phyloP scores from a whole-genome alignment of 2,329 filamentous ascomycete genomes.

The Fonsecaea pugnacius region DNA sequence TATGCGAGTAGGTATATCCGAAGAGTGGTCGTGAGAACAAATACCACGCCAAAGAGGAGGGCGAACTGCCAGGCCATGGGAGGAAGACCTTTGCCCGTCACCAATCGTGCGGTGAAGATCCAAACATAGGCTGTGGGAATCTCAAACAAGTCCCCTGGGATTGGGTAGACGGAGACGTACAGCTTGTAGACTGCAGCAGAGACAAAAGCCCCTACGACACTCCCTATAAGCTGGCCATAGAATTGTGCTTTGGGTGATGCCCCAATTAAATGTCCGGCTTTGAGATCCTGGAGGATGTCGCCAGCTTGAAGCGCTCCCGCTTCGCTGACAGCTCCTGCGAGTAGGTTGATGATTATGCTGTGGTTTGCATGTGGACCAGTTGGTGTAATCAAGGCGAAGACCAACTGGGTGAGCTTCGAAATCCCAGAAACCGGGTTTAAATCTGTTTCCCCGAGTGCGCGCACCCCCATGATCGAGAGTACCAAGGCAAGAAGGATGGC shows the following conservation, averaged over 20 bases:
- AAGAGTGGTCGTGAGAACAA: conserved; percentile 70
- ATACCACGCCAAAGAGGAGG: conserved; percentile 72
- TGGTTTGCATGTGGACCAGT: conserved; percentile 77
- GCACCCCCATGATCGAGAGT: conserved; percentile 67
- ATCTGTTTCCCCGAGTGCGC: conserved; percentile 78
- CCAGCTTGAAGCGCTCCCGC: conserved; percentile 89
- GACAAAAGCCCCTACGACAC: conserved; percentile 80
- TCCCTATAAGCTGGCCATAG: conserved; percentile 92
- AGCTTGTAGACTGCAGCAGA: conserved; percentile 86
- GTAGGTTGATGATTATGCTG: conserved; percentile 90
- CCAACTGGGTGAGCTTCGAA: conserved; percentile 91
- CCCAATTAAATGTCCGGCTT: conserved; percentile 90
- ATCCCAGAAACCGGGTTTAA: conserved; percentile 96
- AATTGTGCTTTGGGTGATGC: conserved; percentile 95
- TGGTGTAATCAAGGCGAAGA: conserved; percentile 90
- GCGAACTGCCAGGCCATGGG: conserved; percentile 82
- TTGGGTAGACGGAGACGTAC: conserved; percentile 85
- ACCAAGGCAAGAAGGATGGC: conserved; percentile 83
- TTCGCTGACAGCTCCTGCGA: conserved; percentile 86
- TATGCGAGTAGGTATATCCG: conserved; percentile 57
- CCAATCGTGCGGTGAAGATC: conserved; percentile 93
- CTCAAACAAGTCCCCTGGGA: conserved; percentile 88
- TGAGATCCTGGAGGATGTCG: conserved; percentile 95
- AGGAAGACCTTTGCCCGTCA: conserved; percentile 87
- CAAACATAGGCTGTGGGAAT: conserved; percentile 95